Evolutionary conservation across 768 basidiomycete species (phyloP), one percentile per base, ranked within the genome.

Genomic region (Dacryopinax spathularia): DNA sequence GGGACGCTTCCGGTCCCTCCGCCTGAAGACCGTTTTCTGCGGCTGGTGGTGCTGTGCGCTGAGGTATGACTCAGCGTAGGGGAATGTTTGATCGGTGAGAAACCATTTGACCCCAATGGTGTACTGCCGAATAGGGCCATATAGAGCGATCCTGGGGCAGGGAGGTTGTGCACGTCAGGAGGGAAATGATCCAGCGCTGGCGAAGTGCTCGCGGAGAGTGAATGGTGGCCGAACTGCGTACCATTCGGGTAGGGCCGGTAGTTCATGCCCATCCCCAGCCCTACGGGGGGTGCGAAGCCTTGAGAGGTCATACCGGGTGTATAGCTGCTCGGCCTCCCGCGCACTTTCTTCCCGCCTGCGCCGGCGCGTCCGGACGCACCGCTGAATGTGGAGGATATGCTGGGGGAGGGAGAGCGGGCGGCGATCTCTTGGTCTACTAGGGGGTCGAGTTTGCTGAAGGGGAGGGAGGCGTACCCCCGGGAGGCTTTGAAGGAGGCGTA

Each of bases 401-500:
- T 56, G 10, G 48, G 48, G 3, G 48, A 56, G 29, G 48, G 48
- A 18, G 48, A 56, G 48, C 48, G 48, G 13, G 48, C 48, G 48
- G 48, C 48, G 22, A 56, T 56, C 25, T 56, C 48, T 31, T 56
- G 48, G 48, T 56, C 48, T 10, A 56, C 48, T 22, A 56, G 48
- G 13, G 48, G 48, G 48, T 56, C 48, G 48, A 56, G 48, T 18
- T 56, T 56, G 25, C 48, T 56, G 25, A 56, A 56, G 15, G 48
- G 48, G 13, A 56, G 48, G 31, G 48, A 25, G 48, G 48, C 25
- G 29, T 56, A 56, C 25, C 48, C 48, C 10, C 48, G 48, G 9
- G 48, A 56, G 7, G 48, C 48, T 29, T 56, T 56, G 48, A 56
- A 56, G 6, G 48, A 56, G 48, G 48, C 48, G 48, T 56, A 56